phyloP scores from a whole-genome alignment of 306 rosid species.

The Rosa chinensis region DNA sequence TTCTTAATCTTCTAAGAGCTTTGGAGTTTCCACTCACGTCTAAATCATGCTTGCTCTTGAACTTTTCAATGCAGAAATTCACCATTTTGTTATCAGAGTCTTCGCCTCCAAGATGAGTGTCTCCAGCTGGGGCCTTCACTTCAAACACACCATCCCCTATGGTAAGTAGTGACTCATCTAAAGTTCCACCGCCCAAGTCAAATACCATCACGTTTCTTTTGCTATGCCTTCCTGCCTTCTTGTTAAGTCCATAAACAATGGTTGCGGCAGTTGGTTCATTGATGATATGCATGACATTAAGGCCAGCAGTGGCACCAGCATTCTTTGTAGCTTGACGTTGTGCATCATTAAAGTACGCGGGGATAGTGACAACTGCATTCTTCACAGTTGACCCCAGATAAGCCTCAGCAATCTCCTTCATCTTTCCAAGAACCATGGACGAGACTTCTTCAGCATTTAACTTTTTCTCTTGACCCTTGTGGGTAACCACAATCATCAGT shows the following conservation, averaged over 20 bases:
- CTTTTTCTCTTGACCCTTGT: background rate
- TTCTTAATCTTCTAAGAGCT: background rate
- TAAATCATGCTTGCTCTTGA: background rate
- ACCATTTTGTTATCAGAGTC: background rate
- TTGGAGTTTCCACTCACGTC: background rate
- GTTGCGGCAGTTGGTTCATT: background rate
- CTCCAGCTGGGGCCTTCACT: background rate
- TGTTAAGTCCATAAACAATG: background rate
- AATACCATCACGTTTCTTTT: background rate
- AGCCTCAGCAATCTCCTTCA: background rate
- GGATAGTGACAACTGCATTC: constrained; percentile 2
- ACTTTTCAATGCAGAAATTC: background rate
- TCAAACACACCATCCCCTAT: background rate
- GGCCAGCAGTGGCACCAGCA: background rate
- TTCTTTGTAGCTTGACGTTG: background rate
- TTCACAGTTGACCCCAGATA: background rate
- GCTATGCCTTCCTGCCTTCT: background rate
- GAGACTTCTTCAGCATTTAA: background rate
- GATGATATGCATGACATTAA: background rate
- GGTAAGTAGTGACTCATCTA: background rate
- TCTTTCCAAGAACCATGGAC: background rate
- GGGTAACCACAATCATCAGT: background rate
- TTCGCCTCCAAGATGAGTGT: background rate
- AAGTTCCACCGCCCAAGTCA: background rate
- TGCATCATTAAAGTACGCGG: background rate